Evolutionary conservation across 306 rosid species (phyloP), one percentile per base, ranked within the genome.

Genomic region (Cicer bijugum): DNA sequence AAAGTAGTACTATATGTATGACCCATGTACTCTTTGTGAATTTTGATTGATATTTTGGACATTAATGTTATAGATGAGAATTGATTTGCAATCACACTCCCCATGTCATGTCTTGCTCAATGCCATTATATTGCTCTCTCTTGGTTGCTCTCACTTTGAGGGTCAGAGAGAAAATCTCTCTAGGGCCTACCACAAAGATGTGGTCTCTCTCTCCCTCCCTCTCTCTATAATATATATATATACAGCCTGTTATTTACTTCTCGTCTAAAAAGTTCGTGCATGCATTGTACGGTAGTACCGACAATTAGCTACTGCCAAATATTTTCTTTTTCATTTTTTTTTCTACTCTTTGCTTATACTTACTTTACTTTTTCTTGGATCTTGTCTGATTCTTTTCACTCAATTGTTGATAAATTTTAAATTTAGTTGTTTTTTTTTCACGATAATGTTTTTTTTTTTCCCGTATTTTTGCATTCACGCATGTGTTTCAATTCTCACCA

Each of bases 201-300:
- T 77, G 78, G 70, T 68, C 84, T 75, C 45, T 35, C 45, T 78
- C 17, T 11, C 42, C 37, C 64, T 44, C 67, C 51, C 43, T 35
- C 0, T 44, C 74, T 65, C n/a, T 44, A 7, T 39, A 39, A 5
- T 5, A 39, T 39, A 5, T 39, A 6, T 6, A 5, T 7, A 67
- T 72, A 75, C 84, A 75, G 84, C 57, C 81, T 81, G 77, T 16
- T 53, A 2, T 80, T 28, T 74, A 59, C 40, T 78, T 51, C 56
- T 4, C 52, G n/a, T 17, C 5, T 51, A 11, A 39, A 72, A 51
- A 50, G 38, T 15, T 63, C 72, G 47, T 75, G 11, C 82, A 72
- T 67, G 60, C 67, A 77, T 12, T 80, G 82, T 84, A 80, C 84
- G 84, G 78, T 46, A 40, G 84, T 76, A 80, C 87, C 82, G 80